Base-by-base conservation (phyloP, 768 basidiomycete genomes). In the Suillus subaureus region DNA sequence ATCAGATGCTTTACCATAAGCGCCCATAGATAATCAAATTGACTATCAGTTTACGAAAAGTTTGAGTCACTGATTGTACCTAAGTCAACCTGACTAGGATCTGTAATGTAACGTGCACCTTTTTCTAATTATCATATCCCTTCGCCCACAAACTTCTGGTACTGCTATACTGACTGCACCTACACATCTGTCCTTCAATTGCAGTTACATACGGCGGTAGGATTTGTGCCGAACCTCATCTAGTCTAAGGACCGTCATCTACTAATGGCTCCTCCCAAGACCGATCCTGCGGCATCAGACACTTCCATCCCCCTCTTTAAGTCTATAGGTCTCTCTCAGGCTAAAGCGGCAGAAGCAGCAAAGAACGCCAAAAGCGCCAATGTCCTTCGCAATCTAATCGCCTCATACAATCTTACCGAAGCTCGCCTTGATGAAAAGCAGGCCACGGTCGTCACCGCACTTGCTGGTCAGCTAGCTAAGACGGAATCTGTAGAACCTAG, bases 291-390 rank as follows among this genome's bases (percentile, higher is more conserved):
- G n/a, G 67, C 70, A 61, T 67, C 39, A 57, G 71, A 71, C 26
- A 26, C 54, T n/a, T 66, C 45, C 40, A 60, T 63, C 51, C 33
- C 76, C 23, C 81, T 91, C 43, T 95, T 96, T 82, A 85, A 88
- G 74, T 85, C 88, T 43, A 89, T 95, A 64, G 93, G 93, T 31
- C 81, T 97, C 52, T 81, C 89, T 49, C 83, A 87, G 66, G 79
- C 89, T 61, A 93, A 94, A 75, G 92, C 96, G 1, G 83, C 84
- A 12, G 94, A 97, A 71, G 91, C 92, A 6, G 87, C 89, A 42
- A 93, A 94, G 74, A 91, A 85, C 66, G 81, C 90, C 4, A 97
- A 94, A 81, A 87, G 86, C 72, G 91, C 93, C 6, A 75, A 83
- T 4, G 79, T 89, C 23, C 83, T 96, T 64, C 87, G 86, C 70